Percentiles rank a stretch among this genome's conserved stretches.
Evolutionary conservation across 2,329 filamentous ascomycete genomes (phyloP).

Genomic region (Fusarium sp.): DNA sequence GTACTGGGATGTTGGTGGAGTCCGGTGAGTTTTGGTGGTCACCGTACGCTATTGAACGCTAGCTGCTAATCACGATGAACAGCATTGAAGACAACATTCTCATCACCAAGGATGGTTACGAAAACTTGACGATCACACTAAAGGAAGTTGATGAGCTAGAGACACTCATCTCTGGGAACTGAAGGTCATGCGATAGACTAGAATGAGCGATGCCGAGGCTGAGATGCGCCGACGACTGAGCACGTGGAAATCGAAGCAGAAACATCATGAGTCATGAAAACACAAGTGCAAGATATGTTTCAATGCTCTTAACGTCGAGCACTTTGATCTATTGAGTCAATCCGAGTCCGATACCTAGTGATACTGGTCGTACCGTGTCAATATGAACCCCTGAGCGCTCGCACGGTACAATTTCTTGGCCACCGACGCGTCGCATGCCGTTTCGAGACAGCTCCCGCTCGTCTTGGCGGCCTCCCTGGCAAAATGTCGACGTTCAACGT

Average conservation of each 20-base stretch:
- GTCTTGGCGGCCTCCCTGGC: conserved; percentile 23
- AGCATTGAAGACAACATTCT: conserved; percentile 81
- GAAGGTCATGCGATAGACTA: conserved; percentile 16
- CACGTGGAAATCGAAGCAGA: no score
- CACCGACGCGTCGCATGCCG: conserved; percentile 19
- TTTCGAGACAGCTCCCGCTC: conserved; percentile 2
- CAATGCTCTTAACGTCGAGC: not conserved
- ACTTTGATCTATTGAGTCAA: not conserved
- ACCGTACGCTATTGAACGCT: conserved; percentile 8
- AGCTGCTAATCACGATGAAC: conserved; percentile 39
- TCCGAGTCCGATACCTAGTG: not conserved
- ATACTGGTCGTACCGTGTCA: conserved; percentile 33
- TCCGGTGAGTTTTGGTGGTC: conserved; percentile 65
- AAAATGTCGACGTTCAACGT: not conserved
- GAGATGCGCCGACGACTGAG: no score
- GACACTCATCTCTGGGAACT: conserved; percentile 49
- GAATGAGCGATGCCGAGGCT: no score
- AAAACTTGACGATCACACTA: conserved; percentile 81
- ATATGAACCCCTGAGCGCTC: conserved; percentile 20
- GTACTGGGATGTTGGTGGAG: conserved; percentile 88
- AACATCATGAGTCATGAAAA: no score
- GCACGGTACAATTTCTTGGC: conserved; percentile 46
- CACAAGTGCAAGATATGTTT: not conserved
- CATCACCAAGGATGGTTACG: conserved; percentile 77
- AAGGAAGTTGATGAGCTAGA: conserved; percentile 78